These are phyloP conservation scores for Mariannaea sp. DNA, from an alignment of 2,329 filamentous ascomycete species.

Conservation along the genomic window DNA sequence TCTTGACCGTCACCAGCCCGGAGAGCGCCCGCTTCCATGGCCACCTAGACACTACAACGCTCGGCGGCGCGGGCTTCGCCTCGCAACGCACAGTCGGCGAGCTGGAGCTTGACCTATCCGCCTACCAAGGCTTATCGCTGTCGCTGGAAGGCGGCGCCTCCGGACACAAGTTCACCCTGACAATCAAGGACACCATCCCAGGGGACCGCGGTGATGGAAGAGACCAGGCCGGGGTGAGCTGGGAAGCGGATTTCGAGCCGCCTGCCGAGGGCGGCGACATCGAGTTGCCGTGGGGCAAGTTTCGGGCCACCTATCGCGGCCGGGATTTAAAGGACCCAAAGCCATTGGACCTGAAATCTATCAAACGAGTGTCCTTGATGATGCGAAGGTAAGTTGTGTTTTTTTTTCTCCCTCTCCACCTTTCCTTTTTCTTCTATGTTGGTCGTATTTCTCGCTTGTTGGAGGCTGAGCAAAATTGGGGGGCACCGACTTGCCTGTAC, in stretches of 20 bases:
- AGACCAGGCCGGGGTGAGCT: conserved; percentile 74
- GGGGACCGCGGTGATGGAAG: conserved; percentile 65
- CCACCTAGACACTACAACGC: conserved; percentile 71
- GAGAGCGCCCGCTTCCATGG: conserved; percentile 66
- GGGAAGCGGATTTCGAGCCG: conserved; percentile 70
- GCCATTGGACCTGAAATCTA: conserved; percentile 60
- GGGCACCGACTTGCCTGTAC: too few species aligned
- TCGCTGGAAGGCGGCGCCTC: conserved; percentile 56
- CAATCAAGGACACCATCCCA: conserved; percentile 71
- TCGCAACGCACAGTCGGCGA: conserved; percentile 71
- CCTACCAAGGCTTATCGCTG: conserved; percentile 65
- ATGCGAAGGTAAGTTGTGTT: conserved; percentile 68
- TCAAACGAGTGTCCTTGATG: conserved; percentile 77
- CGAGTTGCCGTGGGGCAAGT: conserved; percentile 65
- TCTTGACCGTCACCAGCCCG: conserved; percentile 45
- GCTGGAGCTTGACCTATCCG: conserved; percentile 65
- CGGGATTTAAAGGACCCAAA: conserved; percentile 63
- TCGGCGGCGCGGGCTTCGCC: conserved; percentile 83
- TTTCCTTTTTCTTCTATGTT: too few species aligned
- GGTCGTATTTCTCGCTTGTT: too few species aligned
- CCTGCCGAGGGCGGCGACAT: conserved; percentile 45
- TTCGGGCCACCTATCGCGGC: conserved; percentile 76
- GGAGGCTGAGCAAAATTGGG: not conserved
- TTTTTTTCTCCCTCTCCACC: not conserved
- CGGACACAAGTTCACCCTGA: conserved; percentile 72